phyloP scores from a whole-genome alignment of 2,329 filamentous ascomycete genomes.

The Monilinia aucupariae region DNA sequence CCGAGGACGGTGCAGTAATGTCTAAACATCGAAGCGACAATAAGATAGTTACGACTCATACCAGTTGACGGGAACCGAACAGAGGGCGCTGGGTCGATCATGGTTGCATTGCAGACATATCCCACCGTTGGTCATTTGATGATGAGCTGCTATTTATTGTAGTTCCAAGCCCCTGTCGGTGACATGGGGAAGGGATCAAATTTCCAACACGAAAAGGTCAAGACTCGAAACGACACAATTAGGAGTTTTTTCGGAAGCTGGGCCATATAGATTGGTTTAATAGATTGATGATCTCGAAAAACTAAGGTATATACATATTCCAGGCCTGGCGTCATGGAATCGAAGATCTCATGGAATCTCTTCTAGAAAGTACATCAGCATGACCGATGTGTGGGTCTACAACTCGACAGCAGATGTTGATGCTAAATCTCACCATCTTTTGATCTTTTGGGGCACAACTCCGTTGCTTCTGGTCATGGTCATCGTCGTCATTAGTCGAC shows the following conservation, averaged over 20 bases:
- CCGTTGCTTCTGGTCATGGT: slow-evolving; percentile 10
- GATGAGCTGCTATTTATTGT: not conserved
- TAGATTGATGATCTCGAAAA: not conserved
- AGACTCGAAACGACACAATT: not conserved
- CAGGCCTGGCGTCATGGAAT: not conserved
- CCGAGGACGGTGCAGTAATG: too few species aligned
- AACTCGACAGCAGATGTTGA: slow-evolving; percentile 11
- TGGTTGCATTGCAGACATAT: not conserved
- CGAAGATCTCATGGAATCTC: not conserved
- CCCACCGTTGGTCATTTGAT: not conserved
- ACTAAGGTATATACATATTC: slow-evolving; percentile 8
- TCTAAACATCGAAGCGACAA: not conserved
- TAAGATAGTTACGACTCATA: not conserved
- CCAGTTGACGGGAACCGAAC: not conserved
- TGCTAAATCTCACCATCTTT: slow-evolving; percentile 7
- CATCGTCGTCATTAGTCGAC: not conserved
- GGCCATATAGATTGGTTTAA: not conserved
- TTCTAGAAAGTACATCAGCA: slow-evolving; percentile 2
- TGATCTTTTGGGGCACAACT: not conserved
- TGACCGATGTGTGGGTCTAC: slow-evolving; percentile 14
- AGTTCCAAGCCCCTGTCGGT: not conserved
- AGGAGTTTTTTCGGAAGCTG: not conserved
- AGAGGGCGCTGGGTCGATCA: not conserved
- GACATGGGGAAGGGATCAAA: not conserved
- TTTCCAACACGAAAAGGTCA: not conserved